Evolutionary conservation across 768 basidiomycete genomes (phyloP).

Genomic region (Xerocomellus amylosporus): DNA sequence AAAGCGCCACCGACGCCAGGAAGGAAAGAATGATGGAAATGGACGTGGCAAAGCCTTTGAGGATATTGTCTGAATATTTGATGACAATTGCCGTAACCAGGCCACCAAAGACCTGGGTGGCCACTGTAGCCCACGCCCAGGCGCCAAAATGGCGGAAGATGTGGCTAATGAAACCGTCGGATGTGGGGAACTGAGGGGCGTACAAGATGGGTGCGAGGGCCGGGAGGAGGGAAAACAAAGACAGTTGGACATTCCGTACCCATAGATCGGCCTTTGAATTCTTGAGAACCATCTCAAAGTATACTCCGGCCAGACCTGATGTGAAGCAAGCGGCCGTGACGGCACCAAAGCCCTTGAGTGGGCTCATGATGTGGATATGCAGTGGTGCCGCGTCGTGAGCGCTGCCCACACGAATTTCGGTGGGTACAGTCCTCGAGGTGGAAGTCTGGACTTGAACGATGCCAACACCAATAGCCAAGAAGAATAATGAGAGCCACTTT

Average conservation of each 20-base stretch:
- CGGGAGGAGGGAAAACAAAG: slow-evolving; percentile 86
- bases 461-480: slow-evolving; percentile 88
- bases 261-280: slow-evolving; percentile 80
- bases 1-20: slow-evolving; percentile 87
- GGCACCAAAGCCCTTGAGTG: slow-evolving; percentile 77
- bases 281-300: slow-evolving; percentile 93
- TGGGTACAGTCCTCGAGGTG: slow-evolving; percentile 29
- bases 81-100: slow-evolving; percentile 94
- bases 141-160: slow-evolving; percentile 84
- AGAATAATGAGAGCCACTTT: slow-evolving; percentile 87
- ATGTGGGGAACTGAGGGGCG: slow-evolving; percentile 37
- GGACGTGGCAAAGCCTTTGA: slow-evolving; percentile 97
- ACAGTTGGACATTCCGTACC: slow-evolving; percentile 88
- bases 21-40: slow-evolving; percentile 94
- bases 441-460: slow-evolving; percentile 91
- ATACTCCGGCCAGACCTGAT: slow-evolving; percentile 86
- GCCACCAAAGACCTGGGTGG: slow-evolving; percentile 88
- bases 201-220: slow-evolving; percentile 81
- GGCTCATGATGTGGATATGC: slow-evolving; percentile 74
- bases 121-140: slow-evolving; percentile 96
- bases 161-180: slow-evolving; percentile 50
- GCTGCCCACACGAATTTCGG: slow-evolving; percentile 54
- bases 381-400: slow-evolving; percentile 61
- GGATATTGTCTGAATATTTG: slow-evolving; percentile 93
- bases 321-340: slow-evolving; percentile 86